Percentiles rank a stretch among this genome's conserved stretches.
Conservation (phyloP, 257 asterid genomes). For the Solanum medicagineum region DNA sequence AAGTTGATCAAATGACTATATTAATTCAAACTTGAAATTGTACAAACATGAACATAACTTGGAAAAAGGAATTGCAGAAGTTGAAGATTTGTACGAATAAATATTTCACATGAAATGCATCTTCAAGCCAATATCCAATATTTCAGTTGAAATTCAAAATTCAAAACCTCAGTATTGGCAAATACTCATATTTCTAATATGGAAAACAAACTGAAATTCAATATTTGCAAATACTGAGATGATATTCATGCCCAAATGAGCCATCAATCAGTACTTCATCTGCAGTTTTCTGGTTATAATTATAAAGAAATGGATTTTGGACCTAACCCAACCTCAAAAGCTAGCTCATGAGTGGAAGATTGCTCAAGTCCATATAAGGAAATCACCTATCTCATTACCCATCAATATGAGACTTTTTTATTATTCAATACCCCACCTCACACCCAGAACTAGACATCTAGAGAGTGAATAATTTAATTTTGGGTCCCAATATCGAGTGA, state of each 20-base stretch:
- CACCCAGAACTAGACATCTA: no score
- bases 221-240: not conserved
- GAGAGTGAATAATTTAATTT: no score
- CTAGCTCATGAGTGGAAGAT: no score
- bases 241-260: not conserved
- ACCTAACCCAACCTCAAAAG: no score
- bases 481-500: no score
- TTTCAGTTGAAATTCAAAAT: not conserved
- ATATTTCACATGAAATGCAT: not conserved
- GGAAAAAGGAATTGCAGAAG: not conserved
- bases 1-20: not conserved
- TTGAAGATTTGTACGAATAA: not conserved
- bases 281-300: no score
- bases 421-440: no score
- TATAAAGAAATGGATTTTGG: no score
- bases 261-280: not conserved
- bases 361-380: no score
- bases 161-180: not conserved
- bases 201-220: not conserved
- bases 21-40: not conserved
- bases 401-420: no score
- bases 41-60: not conserved
- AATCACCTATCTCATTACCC: no score
- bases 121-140: not conserved
- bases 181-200: not conserved